Conservation (phyloP, 208 protist genomes). For the Naegleria fowleri region DNA sequence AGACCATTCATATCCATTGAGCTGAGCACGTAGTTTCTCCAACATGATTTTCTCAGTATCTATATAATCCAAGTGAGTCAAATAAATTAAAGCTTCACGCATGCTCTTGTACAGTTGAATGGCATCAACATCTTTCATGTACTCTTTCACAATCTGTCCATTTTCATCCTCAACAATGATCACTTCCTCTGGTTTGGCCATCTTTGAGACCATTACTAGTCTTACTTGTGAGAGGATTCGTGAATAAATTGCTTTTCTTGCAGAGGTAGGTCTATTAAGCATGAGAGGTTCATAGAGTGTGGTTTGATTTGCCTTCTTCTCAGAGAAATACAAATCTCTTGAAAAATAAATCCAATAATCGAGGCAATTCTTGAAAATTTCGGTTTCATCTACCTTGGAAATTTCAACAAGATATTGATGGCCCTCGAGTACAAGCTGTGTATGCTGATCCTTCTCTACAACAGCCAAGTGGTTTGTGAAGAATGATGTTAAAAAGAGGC, state of each 20-base stretch:
- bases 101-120: slow-evolving; percentile 95
- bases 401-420: slow-evolving; percentile 87
- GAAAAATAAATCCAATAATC: slow-evolving; percentile 95
- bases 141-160: slow-evolving; percentile 91
- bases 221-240: slow-evolving; percentile 78
- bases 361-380: slow-evolving; percentile 98
- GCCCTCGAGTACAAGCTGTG: slow-evolving; percentile 60
- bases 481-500: slow-evolving; percentile 85
- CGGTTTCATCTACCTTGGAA: slow-evolving; percentile 87
- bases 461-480: slow-evolving; percentile 71
- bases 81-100: slow-evolving; percentile 90
- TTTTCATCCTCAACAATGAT: slow-evolving; percentile 96
- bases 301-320: background rate
- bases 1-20: slow-evolving; percentile 81
- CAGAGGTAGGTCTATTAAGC: background rate
- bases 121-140: slow-evolving; percentile 90
- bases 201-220: slow-evolving; percentile 86
- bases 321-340: slow-evolving; percentile 3
- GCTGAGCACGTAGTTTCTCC: slow-evolving; percentile 55
- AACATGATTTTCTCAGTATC: slow-evolving; percentile 95
- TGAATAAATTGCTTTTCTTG: slow-evolving; percentile 44
- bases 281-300: background rate
- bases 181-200: slow-evolving; percentile 98
- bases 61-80: slow-evolving; percentile 88
- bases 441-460: slow-evolving; percentile 69